A percentile compares a stretch with the other conserved stretches of the same genome.
phyloP scores from a whole-genome alignment of 495 filamentous ascomycete genomes.

The Staphylotrichum tortipilum region DNA sequence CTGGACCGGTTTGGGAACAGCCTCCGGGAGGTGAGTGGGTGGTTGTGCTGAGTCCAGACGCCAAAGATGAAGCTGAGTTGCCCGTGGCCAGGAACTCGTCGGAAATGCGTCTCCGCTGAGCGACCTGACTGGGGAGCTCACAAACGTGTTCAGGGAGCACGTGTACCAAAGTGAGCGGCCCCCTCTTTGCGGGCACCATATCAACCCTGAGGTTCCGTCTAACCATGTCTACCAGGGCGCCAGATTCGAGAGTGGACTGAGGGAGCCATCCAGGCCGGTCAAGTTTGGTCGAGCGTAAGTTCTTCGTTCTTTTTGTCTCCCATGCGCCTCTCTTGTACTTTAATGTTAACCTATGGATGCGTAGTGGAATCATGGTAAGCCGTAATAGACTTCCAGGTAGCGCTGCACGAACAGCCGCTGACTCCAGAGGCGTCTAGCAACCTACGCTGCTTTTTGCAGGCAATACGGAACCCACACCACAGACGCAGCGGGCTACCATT shows the following conservation, averaged over 20 bases:
- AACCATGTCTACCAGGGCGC: not conserved
- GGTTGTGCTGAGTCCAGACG: not conserved
- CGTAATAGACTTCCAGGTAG: not conserved
- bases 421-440: not conserved
- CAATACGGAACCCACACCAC: slow-evolving; percentile 26
- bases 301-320: not conserved
- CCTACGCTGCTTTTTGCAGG: slow-evolving; percentile 29
- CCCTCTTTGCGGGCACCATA: not conserved
- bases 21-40: slow-evolving; percentile 11
- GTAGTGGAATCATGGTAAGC: slow-evolving; percentile 16
- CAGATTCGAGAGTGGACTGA: slow-evolving; percentile 1
- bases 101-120: not conserved
- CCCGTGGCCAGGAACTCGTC: not conserved
- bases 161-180: slow-evolving; percentile 4
- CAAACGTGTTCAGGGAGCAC: not conserved
- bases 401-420: not conserved
- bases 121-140: not conserved
- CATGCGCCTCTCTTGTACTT: not conserved
- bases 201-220: not conserved
- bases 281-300: slow-evolving; percentile 7
- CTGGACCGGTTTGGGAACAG: slow-evolving; percentile 4
- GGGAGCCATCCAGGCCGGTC: not conserved
- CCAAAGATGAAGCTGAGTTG: not conserved
- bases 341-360: not conserved
- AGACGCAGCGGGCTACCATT: slow-evolving; percentile 7